Base-by-base conservation (phyloP, 257 asterid genomes). In the Perilla frutescens region DNA sequence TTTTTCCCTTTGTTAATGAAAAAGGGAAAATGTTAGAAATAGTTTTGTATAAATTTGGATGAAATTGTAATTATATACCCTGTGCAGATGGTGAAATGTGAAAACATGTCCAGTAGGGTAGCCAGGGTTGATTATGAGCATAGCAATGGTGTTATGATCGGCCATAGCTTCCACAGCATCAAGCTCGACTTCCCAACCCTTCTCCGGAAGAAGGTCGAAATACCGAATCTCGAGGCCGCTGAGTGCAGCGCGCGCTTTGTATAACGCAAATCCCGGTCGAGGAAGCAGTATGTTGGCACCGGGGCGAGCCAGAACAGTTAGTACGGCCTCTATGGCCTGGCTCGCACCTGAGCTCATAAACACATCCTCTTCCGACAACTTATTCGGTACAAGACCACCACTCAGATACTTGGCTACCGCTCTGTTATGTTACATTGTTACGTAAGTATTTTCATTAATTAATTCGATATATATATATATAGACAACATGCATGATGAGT, bases 41-140 rank as follows among this genome's bases (percentile, higher is more conserved):
- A 0, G 26, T 20, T 20, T 20, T 20, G 26, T 20, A 20, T 20
- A 20, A 20, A 20, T 20, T 20, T 20, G 26, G 1, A 20, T 20
- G 26, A 20, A 20, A 20, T 20, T 20, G 26, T 20, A 20, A 20
- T 20, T 20, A 20, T 20, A 20, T 39, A 91, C 97, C 91, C 84
- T 85, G 5, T 82, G 80, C 74, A 91, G 63, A 62, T 91, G 97
- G 15, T 85, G 84, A n/a, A 40, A 51, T 9, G 76, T 58, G 86
- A 74, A 89, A 51, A 91, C 89, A 83, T 73, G 85, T 53, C 96
- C 97, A 79, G 91, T 83, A 2, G 97, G 97, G 71, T 88, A 87
- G 10, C 90, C 91, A 0, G 97, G 96, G 70, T 91, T 91, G 74
- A 82, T 79, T 5, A 91, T 68, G 53, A 84, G 88, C 77, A 91